Evolutionary conservation across 2,329 filamentous ascomycete genomes (phyloP), one percentile per base, ranked within the genome.

Genomic region (Ophiostoma piceae): DNA sequence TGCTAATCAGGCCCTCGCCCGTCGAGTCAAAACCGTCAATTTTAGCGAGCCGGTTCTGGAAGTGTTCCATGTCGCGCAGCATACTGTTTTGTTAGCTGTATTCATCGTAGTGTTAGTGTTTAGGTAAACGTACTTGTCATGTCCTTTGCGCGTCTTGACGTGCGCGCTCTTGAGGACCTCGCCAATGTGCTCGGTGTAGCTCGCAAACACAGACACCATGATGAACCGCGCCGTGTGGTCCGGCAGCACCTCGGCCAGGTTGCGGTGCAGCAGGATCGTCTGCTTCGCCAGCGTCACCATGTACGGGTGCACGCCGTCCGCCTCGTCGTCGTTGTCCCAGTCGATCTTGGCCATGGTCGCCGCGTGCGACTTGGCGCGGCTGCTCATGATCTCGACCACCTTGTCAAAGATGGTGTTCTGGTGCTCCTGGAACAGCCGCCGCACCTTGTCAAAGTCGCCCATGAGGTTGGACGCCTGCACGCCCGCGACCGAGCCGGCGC

Each of bases 401-500:
- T 97, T 97, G 76, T 96, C 92, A 77, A 95, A 92, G 71, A 97
- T 96, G 72, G 87, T 93, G 73, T 89, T 89, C 77, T 96, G 93
- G 76, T 97, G 94, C 77, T 97, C 94, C 76, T 96, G 92, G 74
- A 91, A 89, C 9, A 94, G 81, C 26, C 92, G 86, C 73, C 91
- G 90, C 68, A 95, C 89, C 78, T 92, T 94, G 81, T 97, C 94
- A 75, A 96, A 97, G 73, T 97, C 93, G 47, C 86, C 88, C 81
- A 94, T 91, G 35, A 93, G 79, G 22, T 82, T 78, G 1, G 86
- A 83, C 9, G 69, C 37, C n/a, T 69, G 16, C n/a, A 41, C 69
- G 12, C 70, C 82, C 19, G 82, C 82, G 2, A 83, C 67, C 0
- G 83, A 82, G 11, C 82, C 83, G 6, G 82, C 83, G 75, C 96